These are phyloP conservation scores for Mycosphaerella sp. DNA, from an alignment of 2,329 filamentous ascomycete genomes.

Conservation along the genomic window DNA sequence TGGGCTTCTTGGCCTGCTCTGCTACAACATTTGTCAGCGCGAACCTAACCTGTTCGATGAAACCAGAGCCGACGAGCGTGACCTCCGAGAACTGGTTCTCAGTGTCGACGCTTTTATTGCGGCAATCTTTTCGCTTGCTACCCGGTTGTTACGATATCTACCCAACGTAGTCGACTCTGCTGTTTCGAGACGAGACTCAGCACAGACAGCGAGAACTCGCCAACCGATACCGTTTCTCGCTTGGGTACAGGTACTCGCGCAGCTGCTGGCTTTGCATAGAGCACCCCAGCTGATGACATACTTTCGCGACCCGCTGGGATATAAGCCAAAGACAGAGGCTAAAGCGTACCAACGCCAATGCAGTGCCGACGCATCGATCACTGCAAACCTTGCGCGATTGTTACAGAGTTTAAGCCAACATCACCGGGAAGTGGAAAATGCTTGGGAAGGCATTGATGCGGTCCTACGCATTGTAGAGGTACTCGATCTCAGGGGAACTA, in stretches of 20 bases:
- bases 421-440: constrained; percentile 15
- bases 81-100: background rate
- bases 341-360: background rate
- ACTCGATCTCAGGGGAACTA: constrained; percentile 7
- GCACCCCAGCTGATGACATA: constrained; percentile 1
- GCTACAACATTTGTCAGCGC: constrained; percentile 27
- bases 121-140: constrained; percentile 16
- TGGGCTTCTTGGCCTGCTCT: constrained; percentile 16
- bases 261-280: constrained; percentile 7
- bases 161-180: constrained; percentile 18
- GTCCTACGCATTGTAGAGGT: constrained; percentile 16
- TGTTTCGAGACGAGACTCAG: constrained; percentile 25
- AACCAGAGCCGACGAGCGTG: constrained; percentile 2
- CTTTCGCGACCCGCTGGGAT: constrained; percentile 4
- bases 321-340: constrained; percentile 1
- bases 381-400: background rate
- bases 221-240: constrained; percentile 18
- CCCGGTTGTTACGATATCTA: constrained; percentile 19
- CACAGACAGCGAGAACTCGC: constrained; percentile 15
- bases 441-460: constrained; percentile 25
- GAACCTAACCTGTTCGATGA: constrained; percentile 7
- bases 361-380: background rate
- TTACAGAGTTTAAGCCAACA: constrained; percentile 15
- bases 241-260: constrained; percentile 19
- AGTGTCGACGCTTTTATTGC: constrained; percentile 11